Evolutionary conservation across 2,329 filamentous ascomycete species (phyloP).

Genomic region (Aureobasidium namibiae): DNA sequence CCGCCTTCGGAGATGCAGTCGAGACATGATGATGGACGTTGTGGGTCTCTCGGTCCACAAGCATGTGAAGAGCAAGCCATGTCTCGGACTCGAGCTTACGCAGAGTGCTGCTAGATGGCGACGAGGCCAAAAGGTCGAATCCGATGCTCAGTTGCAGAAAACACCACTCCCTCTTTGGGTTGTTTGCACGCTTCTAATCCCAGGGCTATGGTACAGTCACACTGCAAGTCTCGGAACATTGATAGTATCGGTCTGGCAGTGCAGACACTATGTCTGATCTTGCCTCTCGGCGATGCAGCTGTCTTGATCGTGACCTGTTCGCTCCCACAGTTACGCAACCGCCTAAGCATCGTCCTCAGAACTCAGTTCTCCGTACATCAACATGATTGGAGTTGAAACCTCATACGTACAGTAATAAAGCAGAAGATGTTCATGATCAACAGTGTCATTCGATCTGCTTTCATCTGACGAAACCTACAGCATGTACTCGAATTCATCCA

Average conservation of each 20-base stretch:
- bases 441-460: background rate
- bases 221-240: background rate
- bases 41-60: background rate
- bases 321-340: background rate
- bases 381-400: background rate
- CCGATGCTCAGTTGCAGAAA: background rate
- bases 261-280: background rate
- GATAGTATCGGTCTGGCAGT: background rate
- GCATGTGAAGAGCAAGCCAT: background rate
- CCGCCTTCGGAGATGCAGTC: background rate
- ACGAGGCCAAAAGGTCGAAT: background rate
- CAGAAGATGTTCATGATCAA: background rate
- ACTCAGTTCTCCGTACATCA: too few species aligned
- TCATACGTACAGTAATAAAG: background rate
- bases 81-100: background rate
- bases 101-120: background rate
- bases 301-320: background rate
- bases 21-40: background rate
- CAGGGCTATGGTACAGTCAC: background rate
- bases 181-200: background rate
- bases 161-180: background rate
- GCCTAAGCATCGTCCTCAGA: background rate
- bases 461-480: background rate
- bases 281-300: background rate
- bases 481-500: constrained; percentile 2